Evolutionary conservation across 108 stramenopile species (phyloP).

Genomic region (Chaetoceros muelleri): DNA sequence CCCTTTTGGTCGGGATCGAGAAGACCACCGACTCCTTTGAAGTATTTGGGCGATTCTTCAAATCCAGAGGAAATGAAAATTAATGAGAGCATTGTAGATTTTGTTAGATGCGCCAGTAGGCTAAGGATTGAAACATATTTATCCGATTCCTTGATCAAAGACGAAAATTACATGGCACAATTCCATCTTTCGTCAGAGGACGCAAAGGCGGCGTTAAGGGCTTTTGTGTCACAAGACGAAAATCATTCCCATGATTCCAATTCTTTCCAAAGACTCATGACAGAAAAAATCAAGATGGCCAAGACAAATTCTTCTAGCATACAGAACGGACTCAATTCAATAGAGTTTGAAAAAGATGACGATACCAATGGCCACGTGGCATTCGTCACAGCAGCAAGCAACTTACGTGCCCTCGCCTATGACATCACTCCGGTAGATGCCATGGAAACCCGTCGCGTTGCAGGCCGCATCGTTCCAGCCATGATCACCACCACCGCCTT

Average conservation of each 20-base stretch:
- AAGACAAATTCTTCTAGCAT: neutral
- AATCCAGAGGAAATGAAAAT: constrained; percentile 35
- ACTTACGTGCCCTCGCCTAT: constrained; percentile 89
- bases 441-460: constrained; percentile 92
- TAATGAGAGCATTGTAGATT: constrained; percentile 63
- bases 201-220: constrained; percentile 18
- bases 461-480: constrained; percentile 96
- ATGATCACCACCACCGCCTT: constrained; percentile 97
- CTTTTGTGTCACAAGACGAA: constrained; percentile 5
- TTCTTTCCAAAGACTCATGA: constrained; percentile 6
- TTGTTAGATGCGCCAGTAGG: constrained; percentile 62
- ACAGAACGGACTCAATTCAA: constrained; percentile 16
- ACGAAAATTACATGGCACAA: constrained; percentile 7
- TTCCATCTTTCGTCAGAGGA: constrained; percentile 29
- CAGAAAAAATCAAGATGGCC: constrained; percentile 19
- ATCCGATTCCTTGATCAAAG: neutral
- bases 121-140: constrained; percentile 55
- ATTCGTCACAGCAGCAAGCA: constrained; percentile 89
- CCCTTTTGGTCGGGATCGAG: constrained; percentile 90
- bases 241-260: neutral
- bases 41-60: constrained; percentile 19
- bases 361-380: constrained; percentile 91
- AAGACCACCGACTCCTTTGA: constrained; percentile 42
- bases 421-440: constrained; percentile 88
- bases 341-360: constrained; percentile 95